Evolutionary conservation across 345 rosid species (phyloP), one percentile per base, ranked within the genome.

Genomic region (Eucalyptus coolabah): DNA sequence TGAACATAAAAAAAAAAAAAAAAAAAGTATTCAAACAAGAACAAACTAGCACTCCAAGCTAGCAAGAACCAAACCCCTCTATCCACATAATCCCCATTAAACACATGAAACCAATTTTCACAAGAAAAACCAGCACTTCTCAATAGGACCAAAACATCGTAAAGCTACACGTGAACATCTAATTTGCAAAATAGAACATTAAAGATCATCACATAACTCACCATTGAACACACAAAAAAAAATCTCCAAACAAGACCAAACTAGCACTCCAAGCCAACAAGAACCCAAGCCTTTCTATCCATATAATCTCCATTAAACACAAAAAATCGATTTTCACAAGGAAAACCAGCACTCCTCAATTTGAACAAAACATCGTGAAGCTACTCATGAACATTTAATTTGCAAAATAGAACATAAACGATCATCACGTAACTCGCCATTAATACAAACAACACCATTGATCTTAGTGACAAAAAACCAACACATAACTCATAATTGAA

Each of bases 241-340:
- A 59, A 59, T 28, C 28, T 26, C n/a, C 13, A 59, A 28, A 59
- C 96, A 54, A 54, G 60, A 8, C 18, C 8, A 51, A 51, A 51
- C 21, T 7, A 51, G 8, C 21, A 51, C 54, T 97, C 99, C 99
- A 97, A 34, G 99, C 96, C 88, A 97, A 90, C 89, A 98, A 93
- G 88, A 98, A 90, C 99, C 99, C 99, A 97, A 92, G 99, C 99
- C 50, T 99, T 99, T 50, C 99, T 94, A 69, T 98, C 99, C 12
- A 98, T 99, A 87, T 98, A 98, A 90, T 98, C 99, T 16, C 99
- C 99, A 77, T 98, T 97, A 91, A 98, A 96, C 13, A 98, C 98
- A 81, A 93, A 97, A 89, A 93, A 89, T 83, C 96, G 93, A 88
- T 96, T 91, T 26, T 93, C 91, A n/a, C 89, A 90, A 14, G 99